phyloP scores from a whole-genome alignment of 768 basidiomycete genomes.

The Amyloporia xantha region DNA sequence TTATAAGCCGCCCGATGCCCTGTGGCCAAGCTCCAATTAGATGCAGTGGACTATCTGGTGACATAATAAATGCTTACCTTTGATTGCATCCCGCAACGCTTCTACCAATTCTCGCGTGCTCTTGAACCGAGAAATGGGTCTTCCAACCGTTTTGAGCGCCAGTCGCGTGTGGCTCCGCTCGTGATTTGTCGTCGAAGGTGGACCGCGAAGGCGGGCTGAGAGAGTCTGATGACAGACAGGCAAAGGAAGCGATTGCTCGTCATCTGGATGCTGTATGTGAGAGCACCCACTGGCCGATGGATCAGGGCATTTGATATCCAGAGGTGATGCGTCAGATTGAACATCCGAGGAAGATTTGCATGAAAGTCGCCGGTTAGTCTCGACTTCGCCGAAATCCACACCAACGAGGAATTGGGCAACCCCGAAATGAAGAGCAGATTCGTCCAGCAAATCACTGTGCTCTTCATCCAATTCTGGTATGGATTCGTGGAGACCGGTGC shows the following conservation, averaged over 20 bases:
- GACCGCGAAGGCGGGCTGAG: background rate
- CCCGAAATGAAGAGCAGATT: too few relatives aligned
- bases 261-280: too few relatives aligned
- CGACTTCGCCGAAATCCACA: too few relatives aligned
- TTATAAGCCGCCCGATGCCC: background rate
- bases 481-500: background rate
- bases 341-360: background rate
- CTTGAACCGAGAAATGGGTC: conserved; percentile 3
- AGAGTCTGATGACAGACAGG: too few relatives aligned
- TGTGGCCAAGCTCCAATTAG: too few relatives aligned
- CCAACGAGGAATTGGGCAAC: too few relatives aligned
- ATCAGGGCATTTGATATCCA: background rate
- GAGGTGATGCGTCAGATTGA: background rate
- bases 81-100: conserved; percentile 9
- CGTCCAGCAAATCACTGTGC: background rate
- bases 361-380: too few relatives aligned
- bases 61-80: conserved; percentile 1
- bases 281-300: too few relatives aligned
- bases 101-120: conserved; percentile 8
- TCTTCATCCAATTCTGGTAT: background rate
- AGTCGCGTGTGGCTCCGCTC: conserved; percentile 11
- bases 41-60: too few relatives aligned
- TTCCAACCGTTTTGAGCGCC: conserved; percentile 5
- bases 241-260: too few relatives aligned
- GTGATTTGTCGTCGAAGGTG: background rate